Conservation (phyloP, 805 yeast species). For the Myxozyma neglecta region DNA sequence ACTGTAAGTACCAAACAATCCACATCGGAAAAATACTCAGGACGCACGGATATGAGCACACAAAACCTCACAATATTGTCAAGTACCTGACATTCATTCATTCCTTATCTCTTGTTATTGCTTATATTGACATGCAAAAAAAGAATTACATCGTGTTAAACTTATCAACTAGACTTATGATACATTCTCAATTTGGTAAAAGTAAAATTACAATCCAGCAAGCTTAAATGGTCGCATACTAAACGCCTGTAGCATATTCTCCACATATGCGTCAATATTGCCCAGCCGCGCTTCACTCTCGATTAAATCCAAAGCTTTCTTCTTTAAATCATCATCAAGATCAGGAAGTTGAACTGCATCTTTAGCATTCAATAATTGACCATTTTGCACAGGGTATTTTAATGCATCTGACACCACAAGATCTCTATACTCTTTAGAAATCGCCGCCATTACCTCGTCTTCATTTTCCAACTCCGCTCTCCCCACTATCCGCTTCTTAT, state of each 20-base stretch:
- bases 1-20: no score
- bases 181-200: no score
- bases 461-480: conserved; percentile 2
- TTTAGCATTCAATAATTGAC: conserved; percentile 14
- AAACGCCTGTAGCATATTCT: conserved; percentile 1
- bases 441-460: conserved; percentile 17
- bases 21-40: no score
- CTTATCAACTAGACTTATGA: no score
- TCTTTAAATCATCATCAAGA: conserved; percentile 30
- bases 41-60: no score
- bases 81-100: no score
- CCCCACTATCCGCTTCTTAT: conserved; percentile 9
- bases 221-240: conserved; percentile 11
- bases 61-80: no score
- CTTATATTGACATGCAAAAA: no score
- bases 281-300: conserved; percentile 19
- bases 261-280: conserved; percentile 13
- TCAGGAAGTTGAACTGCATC: conserved; percentile 26
- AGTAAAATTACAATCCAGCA: conserved; percentile 12
- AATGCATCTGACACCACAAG: conserved; percentile 37
- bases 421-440: conserved; percentile 32
- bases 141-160: no score
- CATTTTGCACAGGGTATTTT: conserved; percentile 32
- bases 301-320: conserved; percentile 21
- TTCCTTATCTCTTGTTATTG: no score